These are phyloP conservation scores for Inga oerstediana DNA, from an alignment of 306 rosid species.

Conservation along the genomic window DNA sequence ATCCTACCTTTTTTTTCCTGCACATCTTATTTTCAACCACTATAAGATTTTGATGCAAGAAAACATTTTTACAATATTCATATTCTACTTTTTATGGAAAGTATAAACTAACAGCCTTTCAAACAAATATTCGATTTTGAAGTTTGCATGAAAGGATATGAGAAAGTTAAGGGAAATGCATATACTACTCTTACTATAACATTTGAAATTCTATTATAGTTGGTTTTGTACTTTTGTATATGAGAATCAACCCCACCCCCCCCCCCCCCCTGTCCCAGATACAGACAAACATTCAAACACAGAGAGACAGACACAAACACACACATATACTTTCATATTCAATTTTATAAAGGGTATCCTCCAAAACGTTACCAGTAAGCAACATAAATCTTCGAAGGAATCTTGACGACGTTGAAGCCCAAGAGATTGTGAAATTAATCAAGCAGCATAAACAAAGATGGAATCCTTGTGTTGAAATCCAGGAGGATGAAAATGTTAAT, in stretches of 20 bases:
- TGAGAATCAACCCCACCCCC: neutral
- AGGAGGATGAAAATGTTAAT: neutral
- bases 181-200: neutral
- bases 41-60: neutral
- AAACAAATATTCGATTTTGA: too few species aligned
- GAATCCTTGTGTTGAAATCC: neutral
- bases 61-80: neutral
- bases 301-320: neutral
- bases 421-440: too few species aligned
- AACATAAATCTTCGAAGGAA: too few species aligned
- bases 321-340: neutral
- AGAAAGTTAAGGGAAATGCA: neutral
- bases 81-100: neutral
- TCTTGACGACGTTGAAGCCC: too few species aligned
- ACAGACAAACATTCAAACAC: neutral
- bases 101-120: neutral
- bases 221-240: neutral
- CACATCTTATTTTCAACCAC: neutral
- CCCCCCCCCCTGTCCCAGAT: neutral
- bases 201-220: neutral
- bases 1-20: neutral
- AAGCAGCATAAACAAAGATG: too few species aligned
- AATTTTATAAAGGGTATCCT: neutral
- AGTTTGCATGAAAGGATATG: neutral
- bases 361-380: too few species aligned